Conservation (phyloP, 768 basidiomycete species). For the Trametes cingulata region DNA sequence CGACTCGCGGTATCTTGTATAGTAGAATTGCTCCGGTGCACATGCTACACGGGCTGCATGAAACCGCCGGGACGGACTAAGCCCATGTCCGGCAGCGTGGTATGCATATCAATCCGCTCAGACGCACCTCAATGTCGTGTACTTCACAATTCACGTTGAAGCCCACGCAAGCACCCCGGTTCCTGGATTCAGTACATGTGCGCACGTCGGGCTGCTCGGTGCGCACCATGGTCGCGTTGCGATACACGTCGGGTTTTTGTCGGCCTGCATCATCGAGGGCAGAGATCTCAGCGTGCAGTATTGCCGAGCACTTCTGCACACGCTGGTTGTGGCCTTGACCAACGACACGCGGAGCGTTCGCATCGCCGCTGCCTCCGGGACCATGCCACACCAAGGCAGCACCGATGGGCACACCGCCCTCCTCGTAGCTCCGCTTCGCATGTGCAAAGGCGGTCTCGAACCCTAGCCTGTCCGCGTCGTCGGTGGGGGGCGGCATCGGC, state of each 20-base stretch:
- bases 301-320: conserved; percentile 45
- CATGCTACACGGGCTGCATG: conserved; percentile 60
- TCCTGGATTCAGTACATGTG: background rate
- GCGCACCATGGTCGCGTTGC: conserved; percentile 50
- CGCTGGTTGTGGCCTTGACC: conserved; percentile 48
- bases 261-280: conserved; percentile 57
- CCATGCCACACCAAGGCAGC: conserved; percentile 42
- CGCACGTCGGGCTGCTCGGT: background rate
- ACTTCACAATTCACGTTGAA: conserved; percentile 24
- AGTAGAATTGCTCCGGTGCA: conserved; percentile 64
- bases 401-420: conserved; percentile 68
- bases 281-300: conserved; percentile 49
- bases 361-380: conserved; percentile 5
- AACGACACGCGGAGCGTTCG: conserved; percentile 29
- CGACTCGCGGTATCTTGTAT: conserved; percentile 64
- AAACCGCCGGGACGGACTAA: conserved; percentile 17
- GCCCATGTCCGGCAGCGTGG: background rate
- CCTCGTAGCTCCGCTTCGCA: conserved; percentile 46
- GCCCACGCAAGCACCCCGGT: background rate
- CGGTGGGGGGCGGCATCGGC: conserved; percentile 1
- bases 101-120: background rate
- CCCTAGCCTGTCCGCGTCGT: conserved; percentile 32
- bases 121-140: conserved; percentile 40
- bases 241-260: conserved; percentile 45
- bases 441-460: conserved; percentile 39